Evolutionary conservation across 2,329 filamentous ascomycete genomes (phyloP).

Genomic region (Furcasterigmium sp.): DNA sequence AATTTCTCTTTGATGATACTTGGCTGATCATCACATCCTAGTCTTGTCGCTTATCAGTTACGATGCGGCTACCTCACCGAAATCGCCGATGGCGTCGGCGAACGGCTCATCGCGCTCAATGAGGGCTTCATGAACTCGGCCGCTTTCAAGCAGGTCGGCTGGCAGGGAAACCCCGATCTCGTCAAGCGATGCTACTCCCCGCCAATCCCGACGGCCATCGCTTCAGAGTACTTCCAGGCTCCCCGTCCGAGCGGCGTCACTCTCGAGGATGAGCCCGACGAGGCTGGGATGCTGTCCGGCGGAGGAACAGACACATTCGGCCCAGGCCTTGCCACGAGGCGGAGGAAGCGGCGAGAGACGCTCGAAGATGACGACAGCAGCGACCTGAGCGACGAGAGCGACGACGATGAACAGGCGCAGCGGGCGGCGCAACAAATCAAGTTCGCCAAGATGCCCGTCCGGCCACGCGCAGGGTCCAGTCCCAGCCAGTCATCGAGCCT

Average conservation of each 20-base stretch:
- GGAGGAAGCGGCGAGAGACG: constrained; percentile 63
- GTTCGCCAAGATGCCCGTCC: constrained; percentile 91
- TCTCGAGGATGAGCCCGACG: constrained; percentile 66
- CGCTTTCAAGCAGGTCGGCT: constrained; percentile 78
- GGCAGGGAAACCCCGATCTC: constrained; percentile 67
- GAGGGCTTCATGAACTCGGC: constrained; percentile 73
- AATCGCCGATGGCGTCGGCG: constrained; percentile 78
- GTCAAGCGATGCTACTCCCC: constrained; percentile 82
- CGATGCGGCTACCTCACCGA: constrained; percentile 75
- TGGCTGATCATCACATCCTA: constrained; percentile 24
- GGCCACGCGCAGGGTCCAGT: constrained; percentile 81
- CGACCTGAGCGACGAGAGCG: constrained; percentile 78
- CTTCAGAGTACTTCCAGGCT: constrained; percentile 78
- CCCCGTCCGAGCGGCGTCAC: constrained; percentile 58
- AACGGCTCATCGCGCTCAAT: constrained; percentile 77
- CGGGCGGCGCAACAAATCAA: constrained; percentile 84
- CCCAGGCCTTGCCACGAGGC: constrained; percentile 60
- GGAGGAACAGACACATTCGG: constrained; percentile 64
- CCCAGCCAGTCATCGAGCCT: constrained; percentile 67
- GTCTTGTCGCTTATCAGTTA: constrained; percentile 77
- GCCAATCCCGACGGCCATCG: constrained; percentile 76
- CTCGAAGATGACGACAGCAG: constrained; percentile 83
- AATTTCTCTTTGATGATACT: neutral
- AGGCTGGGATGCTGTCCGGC: constrained; percentile 66
- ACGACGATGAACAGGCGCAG: constrained; percentile 63